phyloP scores from a whole-genome alignment of 352 stramenopile species.

The Plasmopara viticola region DNA sequence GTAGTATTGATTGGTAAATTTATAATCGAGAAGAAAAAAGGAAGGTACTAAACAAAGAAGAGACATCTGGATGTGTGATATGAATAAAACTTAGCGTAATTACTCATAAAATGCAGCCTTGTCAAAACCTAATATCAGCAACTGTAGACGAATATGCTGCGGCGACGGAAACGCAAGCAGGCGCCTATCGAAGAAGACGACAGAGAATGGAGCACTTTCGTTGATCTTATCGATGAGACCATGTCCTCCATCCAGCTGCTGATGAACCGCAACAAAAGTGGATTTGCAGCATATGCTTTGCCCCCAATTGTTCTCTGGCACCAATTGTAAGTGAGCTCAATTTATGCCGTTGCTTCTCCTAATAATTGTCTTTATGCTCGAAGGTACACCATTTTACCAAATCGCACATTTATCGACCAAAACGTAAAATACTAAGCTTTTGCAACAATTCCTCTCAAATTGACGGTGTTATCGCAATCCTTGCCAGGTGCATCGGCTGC shows the following conservation, averaged over 20 bases:
- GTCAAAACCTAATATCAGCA: not conserved
- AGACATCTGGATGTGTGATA: too few species aligned
- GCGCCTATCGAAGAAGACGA: conserved; percentile 8
- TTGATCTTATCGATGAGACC: conserved; percentile 45
- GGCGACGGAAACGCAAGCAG: conserved; percentile 21
- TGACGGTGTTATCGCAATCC: too few species aligned
- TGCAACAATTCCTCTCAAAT: not conserved
- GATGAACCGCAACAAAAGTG: conserved; percentile 28
- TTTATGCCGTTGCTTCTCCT: not conserved
- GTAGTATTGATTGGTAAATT: too few species aligned
- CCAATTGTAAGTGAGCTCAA: conserved; percentile 36
- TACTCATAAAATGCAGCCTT: too few species aligned
- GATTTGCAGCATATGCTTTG: conserved; percentile 31
- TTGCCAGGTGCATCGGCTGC: conserved; percentile 38
- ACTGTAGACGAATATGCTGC: not conserved
- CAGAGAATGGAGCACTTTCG: conserved; percentile 22
- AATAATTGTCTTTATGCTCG: not conserved
- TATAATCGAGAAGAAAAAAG: too few species aligned
- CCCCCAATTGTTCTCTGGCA: conserved; percentile 45
- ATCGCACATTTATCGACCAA: conserved; percentile 57
- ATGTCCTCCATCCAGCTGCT: conserved; percentile 47
- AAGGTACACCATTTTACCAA: conserved; percentile 54
- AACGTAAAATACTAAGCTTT: conserved; percentile 25
- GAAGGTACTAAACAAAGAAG: too few species aligned
- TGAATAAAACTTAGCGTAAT: too few species aligned